Base-by-base conservation (phyloP, 768 basidiomycete species). In the Goffeauzyma gilvescens region DNA sequence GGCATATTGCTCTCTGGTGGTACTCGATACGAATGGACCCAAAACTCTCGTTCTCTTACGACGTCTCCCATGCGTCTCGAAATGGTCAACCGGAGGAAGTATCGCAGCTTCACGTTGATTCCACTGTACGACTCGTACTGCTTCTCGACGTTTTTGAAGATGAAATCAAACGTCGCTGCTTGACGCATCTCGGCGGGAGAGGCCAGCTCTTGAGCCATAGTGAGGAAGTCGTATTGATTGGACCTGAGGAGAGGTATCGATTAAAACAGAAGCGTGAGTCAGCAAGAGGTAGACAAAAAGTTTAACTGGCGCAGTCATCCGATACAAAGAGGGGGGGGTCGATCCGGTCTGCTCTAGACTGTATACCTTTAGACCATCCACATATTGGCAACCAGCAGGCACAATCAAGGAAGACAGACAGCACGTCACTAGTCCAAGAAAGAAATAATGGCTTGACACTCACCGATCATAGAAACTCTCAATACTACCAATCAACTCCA, bases 131-230 rank as follows among this genome's bases (percentile, higher is more conserved):
- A 84, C 69, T 96, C 90, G 52, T 82, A 96, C 62, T 95, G 87
- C 69, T 98, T 95, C 75, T 98, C 93, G 30, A 98, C 82, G 57
- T 90, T 98, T 72, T 95, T 95, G 73, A 98, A 96, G 56, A 77
- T 73, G 65, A 98, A 96, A 41, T 95, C 89, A 53, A 78, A 93
- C 7, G 86, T 85, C 65, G 95, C 89, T 0, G 87, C 87, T 57
- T 85, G 80, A 32, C 93, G 75, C 78, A 98, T 78, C 59, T 98
- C 93, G 25, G 86, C 87, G n/a, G 86, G 86, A 0, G 84, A 78
- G 2, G 89, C 86, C 20, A 95, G 70, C 57, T 96, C 90, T 66
- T 95, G 86, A 0, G 86, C 84, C 54, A 95, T 66, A 6, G 90
- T 93, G 8, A 96, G 69, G 65, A 96, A 96, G 61, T 96, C 93